Evolutionary conservation across 176 grass and related monocot species (phyloP), one percentile per base, ranked within the genome.

Genomic region (Avena atlantica): DNA sequence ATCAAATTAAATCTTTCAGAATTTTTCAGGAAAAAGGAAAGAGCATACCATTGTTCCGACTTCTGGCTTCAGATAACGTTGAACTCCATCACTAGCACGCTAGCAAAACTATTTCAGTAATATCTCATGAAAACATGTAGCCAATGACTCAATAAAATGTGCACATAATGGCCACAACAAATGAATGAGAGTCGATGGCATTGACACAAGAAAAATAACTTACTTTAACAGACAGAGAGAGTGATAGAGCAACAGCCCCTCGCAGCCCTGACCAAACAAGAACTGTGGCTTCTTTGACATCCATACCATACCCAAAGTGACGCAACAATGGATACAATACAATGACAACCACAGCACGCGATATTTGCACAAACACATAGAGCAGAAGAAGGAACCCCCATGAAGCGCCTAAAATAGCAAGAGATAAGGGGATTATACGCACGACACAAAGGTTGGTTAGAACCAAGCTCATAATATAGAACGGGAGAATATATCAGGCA

Each of bases 331-430:
- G 96, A 92, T 89, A 98, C 69, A 98, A 82, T 27, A 85, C 56
- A 85, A 76, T 75, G 40, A 98, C 96, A 86, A 98, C 96, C 80
- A 95, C 37, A 51, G 86, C 66, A 16, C 96, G 91, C 3, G 96
- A 92, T 66, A 89, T 68, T 88, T 89, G 96, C 15, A 98, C 91
- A 85, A 89, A 95, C 74, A 91, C 82, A 88, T 98, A 98, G 16
- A 98, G 91, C 47, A 98, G 85, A 55, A 98, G 62, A 68, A 98
- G 90, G 79, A 94, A 95, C 62, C 92, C 90, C 96, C 96, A 98
- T 55, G 96, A 95, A 91, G 78, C 70, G 24, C 93, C 96, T 98
- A 84, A 51, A 90, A 88, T 70, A 86, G 40, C 57, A 93, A 55
- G 37, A 44, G 19, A 90, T 57, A 72, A 81, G 81, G 89, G 17